These are phyloP conservation scores for Floccularia luteovirens DNA, from an alignment of 768 basidiomycete genomes.

Conservation along the genomic window DNA sequence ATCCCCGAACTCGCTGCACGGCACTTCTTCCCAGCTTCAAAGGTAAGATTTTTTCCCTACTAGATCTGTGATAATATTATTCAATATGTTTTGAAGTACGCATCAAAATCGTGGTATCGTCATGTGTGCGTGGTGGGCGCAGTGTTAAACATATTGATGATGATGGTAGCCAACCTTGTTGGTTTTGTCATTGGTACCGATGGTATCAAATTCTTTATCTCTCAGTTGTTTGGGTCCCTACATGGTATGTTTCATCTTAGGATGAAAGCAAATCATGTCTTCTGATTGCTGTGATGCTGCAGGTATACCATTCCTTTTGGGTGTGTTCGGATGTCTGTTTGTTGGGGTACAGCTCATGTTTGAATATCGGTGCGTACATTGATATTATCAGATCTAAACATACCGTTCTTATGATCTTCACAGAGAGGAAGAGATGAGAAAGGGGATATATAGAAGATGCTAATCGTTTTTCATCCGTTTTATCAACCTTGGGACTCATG, in stretches of 20 bases:
- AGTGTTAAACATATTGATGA: slow-evolving; percentile 76
- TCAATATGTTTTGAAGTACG: slow-evolving; percentile 44
- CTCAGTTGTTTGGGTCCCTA: slow-evolving; percentile 54
- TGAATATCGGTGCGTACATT: slow-evolving; percentile 71
- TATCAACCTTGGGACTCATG: too few relatives aligned
- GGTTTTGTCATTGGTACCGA: slow-evolving; percentile 92
- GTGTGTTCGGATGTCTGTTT: slow-evolving; percentile 61
- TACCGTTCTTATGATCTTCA: slow-evolving; percentile 5
- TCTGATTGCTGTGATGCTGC: too few relatives aligned
- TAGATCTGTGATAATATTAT: not conserved
- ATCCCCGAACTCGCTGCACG: slow-evolving; percentile 72
- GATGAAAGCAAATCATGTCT: too few relatives aligned
- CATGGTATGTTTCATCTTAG: slow-evolving; percentile 50
- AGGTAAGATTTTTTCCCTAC: slow-evolving; percentile 35
- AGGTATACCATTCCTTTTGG: slow-evolving; percentile 63
- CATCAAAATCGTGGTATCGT: slow-evolving; percentile 67
- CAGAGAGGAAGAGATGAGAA: slow-evolving; percentile 70
- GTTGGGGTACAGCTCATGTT: slow-evolving; percentile 90
- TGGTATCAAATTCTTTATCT: slow-evolving; percentile 61
- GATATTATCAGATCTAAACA: slow-evolving; percentile 2
- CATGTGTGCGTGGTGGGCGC: slow-evolving; percentile 80
- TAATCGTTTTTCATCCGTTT: too few relatives aligned
- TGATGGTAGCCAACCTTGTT: slow-evolving; percentile 90
- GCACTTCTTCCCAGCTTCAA: slow-evolving; percentile 50
- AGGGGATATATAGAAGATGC: slow-evolving; percentile 49